phyloP scores from a whole-genome alignment of 2,329 filamentous ascomycete genomes.

The Aspergillus amoenus region DNA sequence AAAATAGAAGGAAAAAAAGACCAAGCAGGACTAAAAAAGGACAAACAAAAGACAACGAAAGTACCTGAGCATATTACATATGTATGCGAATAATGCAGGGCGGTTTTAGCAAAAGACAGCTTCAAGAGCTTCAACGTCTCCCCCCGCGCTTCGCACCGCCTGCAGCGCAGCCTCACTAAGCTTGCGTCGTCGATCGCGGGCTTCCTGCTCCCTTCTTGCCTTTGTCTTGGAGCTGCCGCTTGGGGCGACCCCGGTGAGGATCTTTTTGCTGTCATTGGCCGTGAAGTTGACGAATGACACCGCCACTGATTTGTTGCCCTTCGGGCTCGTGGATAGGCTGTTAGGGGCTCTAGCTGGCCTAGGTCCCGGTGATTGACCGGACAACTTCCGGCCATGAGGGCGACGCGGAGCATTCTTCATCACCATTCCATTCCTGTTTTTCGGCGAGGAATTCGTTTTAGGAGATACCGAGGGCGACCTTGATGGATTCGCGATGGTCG shows the following conservation, averaged over 20 bases:
- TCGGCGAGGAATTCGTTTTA: conserved; percentile 31
- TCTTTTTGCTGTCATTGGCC: conserved; percentile 70
- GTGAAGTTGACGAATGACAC: conserved; percentile 87
- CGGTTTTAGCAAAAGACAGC: conserved; percentile 36
- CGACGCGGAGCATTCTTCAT: conserved; percentile 36
- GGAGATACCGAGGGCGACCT: conserved; percentile 43
- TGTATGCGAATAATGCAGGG: conserved; percentile 15
- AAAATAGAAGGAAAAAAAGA: neutral
- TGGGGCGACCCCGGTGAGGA: conserved; percentile 88
- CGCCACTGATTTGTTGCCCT: conserved; percentile 44
- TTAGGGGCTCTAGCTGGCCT: conserved; percentile 32
- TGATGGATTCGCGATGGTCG: conserved; percentile 27
- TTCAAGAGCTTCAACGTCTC: conserved; percentile 46
- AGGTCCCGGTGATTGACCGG: conserved; percentile 34
- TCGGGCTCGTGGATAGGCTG: conserved; percentile 29
- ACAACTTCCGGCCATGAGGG: conserved; percentile 41
- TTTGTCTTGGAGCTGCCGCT: conserved; percentile 93
- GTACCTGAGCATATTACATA: conserved; percentile 11
- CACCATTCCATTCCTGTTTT: conserved; percentile 25
- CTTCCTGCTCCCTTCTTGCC: conserved; percentile 85
- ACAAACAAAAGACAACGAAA: conserved; percentile 12
- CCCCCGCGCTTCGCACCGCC: conserved; percentile 46
- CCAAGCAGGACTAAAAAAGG: neutral
- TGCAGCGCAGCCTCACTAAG: conserved; percentile 43
- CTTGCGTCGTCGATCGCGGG: conserved; percentile 66